Percentiles rank a stretch among this genome's conserved stretches.
Evolutionary conservation across 768 basidiomycete genomes (phyloP).

Genomic region (Amanita molliuscula): DNA sequence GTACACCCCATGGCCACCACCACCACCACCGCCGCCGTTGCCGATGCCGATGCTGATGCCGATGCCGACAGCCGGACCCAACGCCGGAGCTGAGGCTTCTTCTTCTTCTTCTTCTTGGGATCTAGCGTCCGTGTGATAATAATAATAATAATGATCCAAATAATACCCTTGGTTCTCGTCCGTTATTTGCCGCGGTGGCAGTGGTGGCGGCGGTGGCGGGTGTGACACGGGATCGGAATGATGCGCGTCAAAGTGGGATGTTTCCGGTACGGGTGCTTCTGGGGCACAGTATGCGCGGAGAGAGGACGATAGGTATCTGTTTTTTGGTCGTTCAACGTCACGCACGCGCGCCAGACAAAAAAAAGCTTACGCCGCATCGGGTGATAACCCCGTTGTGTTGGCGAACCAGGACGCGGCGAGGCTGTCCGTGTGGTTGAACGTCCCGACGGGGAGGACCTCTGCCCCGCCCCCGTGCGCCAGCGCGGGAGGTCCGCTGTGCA

Average conservation of each 20-base stretch:
- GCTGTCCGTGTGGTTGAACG: slow-evolving; percentile 15
- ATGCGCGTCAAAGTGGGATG: not conserved
- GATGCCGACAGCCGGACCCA: not conserved
- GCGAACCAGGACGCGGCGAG: slow-evolving; percentile 38
- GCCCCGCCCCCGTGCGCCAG: slow-evolving; percentile 67
- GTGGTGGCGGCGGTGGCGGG: not conserved
- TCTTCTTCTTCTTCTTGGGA: too few relatives aligned
- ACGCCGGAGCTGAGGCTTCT: not conserved
- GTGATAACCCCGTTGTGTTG: slow-evolving; percentile 29
- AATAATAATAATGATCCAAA: too few relatives aligned
- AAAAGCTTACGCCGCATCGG: slow-evolving; percentile 7
- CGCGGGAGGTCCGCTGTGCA: slow-evolving; percentile 45
- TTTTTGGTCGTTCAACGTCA: not conserved
- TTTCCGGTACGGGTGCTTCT: not conserved
- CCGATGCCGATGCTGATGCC: not conserved
- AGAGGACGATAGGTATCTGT: slow-evolving; percentile 4
- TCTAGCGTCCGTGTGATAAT: too few relatives aligned
- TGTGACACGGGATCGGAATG: not conserved
- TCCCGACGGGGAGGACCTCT: slow-evolving; percentile 51
- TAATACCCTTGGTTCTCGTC: too few relatives aligned
- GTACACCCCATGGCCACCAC: slow-evolving; percentile 55
- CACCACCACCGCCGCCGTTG: too few relatives aligned
- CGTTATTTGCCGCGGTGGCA: not conserved
- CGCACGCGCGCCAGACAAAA: too few relatives aligned
- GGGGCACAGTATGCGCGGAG: not conserved